A percentile compares a stretch with the other conserved stretches of the same genome.
Conservation (phyloP, 805 yeast genomes). For the Ogataea populi-albae region DNA sequence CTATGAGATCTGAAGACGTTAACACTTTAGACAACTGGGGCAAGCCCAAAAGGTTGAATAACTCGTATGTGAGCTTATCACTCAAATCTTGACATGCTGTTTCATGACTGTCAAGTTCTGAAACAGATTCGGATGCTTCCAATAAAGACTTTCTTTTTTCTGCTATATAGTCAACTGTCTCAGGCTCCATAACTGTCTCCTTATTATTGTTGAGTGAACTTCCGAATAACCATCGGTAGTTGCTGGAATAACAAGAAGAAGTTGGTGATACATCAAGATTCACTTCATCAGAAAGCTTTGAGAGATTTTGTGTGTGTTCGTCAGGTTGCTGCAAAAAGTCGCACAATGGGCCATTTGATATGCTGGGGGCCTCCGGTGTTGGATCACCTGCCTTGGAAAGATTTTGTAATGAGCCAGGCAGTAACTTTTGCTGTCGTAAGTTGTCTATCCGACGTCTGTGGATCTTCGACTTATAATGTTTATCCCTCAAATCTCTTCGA, state of each 20-base stretch:
- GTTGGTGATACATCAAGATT: neutral
- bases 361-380: neutral
- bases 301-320: no score
- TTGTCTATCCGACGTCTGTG: constrained; percentile 18
- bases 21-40: constrained; percentile 4
- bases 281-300: neutral
- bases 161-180: neutral
- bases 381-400: neutral
- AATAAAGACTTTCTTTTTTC: no score
- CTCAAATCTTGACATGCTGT: neutral
- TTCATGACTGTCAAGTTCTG: no score
- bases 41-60: constrained; percentile 3
- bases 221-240: constrained; percentile 14
- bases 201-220: constrained; percentile 1
- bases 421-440: constrained; percentile 3
- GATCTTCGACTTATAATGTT: constrained; percentile 27
- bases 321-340: neutral
- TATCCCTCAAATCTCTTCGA: constrained; percentile 32
- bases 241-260: neutral
- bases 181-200: neutral
- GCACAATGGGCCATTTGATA: neutral
- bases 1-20: constrained; percentile 8
- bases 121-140: no score
- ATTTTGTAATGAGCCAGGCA: neutral
- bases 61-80: neutral